phyloP scores from a whole-genome alignment of 305 asterid species.

The Coffea humblotiana region DNA sequence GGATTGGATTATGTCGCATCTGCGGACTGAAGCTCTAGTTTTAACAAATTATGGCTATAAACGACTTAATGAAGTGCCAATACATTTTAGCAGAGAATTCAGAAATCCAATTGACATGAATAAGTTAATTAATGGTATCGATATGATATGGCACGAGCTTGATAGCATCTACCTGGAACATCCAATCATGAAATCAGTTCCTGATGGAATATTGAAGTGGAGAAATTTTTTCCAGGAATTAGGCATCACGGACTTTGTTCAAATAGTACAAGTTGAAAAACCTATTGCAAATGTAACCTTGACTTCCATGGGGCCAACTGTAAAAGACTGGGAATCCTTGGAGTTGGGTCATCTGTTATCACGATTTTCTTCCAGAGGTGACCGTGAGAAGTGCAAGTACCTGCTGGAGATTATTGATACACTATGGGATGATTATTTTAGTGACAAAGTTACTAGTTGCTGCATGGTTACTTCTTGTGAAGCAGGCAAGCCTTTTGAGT shows the following conservation, averaged over 20 bases:
- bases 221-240: slow-evolving; percentile 66
- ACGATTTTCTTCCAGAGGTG: slow-evolving; percentile 46
- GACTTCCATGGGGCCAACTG: slow-evolving; percentile 37
- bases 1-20: slow-evolving; percentile 48
- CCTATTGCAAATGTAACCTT: slow-evolving; percentile 41
- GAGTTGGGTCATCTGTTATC: slow-evolving; percentile 67
- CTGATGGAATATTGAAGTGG: slow-evolving; percentile 77
- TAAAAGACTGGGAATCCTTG: slow-evolving; percentile 71
- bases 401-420: slow-evolving; percentile 85
- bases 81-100: slow-evolving; percentile 64
- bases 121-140: slow-evolving; percentile 52
- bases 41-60: slow-evolving; percentile 77
- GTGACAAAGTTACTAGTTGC: slow-evolving; percentile 59
- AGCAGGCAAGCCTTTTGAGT: slow-evolving; percentile 46
- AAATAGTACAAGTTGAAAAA: slow-evolving; percentile 60
- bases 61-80: slow-evolving; percentile 58
- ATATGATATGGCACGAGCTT: slow-evolving; percentile 71
- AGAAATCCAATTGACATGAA: slow-evolving; percentile 59
- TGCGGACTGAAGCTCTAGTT: slow-evolving; percentile 60
- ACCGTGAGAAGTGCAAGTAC: slow-evolving; percentile 59
- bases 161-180: slow-evolving; percentile 60
- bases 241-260: slow-evolving; percentile 80
- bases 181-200: slow-evolving; percentile 59
- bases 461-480: slow-evolving; percentile 46
- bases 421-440: slow-evolving; percentile 77